Conservation (phyloP, 257 asterid species). For the Nyctanthes arbortristis region DNA sequence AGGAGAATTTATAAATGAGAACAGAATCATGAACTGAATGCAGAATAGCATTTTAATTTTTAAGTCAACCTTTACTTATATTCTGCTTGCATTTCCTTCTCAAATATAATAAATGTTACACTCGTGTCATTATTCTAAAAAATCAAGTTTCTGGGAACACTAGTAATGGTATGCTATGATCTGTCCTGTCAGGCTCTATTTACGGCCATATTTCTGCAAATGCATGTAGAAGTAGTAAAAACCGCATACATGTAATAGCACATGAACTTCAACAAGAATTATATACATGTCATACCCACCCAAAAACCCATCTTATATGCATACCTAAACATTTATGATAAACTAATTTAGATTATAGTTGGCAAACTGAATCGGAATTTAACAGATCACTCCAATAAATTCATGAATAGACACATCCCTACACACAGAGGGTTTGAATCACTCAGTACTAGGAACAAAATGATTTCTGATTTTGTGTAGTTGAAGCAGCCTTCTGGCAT, state of each 20-base stretch:
- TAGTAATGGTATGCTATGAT: background rate
- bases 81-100: background rate
- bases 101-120: background rate
- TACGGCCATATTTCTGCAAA: background rate
- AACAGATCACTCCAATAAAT: background rate
- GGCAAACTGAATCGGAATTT: background rate
- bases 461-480: too few species aligned
- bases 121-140: background rate
- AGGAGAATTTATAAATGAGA: background rate
- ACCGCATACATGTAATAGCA: background rate
- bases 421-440: background rate
- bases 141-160: background rate
- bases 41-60: background rate
- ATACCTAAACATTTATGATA: background rate
- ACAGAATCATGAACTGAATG: slow-evolving; percentile 1
- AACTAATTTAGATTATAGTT: background rate
- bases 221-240: background rate
- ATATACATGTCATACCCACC: background rate
- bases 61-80: background rate
- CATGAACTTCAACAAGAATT: background rate
- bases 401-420: background rate
- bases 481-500: too few species aligned
- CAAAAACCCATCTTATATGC: background rate
- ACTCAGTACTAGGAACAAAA: background rate
- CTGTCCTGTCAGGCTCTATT: background rate